A percentile compares a stretch with the other conserved stretches of the same genome.
phyloP scores from a whole-genome alignment of 2,329 filamentous ascomycete species.

The Trichophyton rubrum region DNA sequence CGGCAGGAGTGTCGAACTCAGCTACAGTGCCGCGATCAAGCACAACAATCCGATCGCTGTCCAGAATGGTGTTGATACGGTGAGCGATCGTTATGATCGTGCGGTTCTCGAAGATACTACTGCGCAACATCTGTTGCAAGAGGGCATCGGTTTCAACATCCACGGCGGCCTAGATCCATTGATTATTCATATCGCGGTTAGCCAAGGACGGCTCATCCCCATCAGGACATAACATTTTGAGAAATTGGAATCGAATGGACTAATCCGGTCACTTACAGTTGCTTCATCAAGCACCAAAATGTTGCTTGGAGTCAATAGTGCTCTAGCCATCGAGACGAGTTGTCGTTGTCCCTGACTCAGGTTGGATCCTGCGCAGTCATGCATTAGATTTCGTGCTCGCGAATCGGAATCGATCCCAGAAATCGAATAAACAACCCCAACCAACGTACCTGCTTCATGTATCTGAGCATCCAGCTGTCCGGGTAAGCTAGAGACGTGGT shows the following conservation, averaged over 20 bases:
- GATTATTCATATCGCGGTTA: background rate
- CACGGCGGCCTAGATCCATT: conserved; percentile 44
- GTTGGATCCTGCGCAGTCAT: conserved; percentile 59
- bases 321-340: conserved; percentile 82
- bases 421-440: background rate
- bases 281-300: conserved; percentile 96
- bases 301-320: conserved; percentile 87
- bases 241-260: background rate
- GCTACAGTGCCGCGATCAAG: conserved; percentile 80
- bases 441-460: conserved; percentile 74
- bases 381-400: background rate
- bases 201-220: background rate
- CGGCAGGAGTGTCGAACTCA: conserved; percentile 79
- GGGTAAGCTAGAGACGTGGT: conserved; percentile 74
- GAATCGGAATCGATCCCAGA: background rate
- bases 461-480: conserved; percentile 83
- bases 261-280: conserved; percentile 45
- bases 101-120: conserved; percentile 65
- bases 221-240: background rate
- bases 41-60: conserved; percentile 80
- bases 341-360: conserved; percentile 91
- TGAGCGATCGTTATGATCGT: conserved; percentile 98
- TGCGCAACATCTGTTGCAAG: conserved; percentile 51
- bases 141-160: conserved; percentile 56
- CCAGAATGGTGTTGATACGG: conserved; percentile 92